Percentiles rank a stretch among this genome's conserved stretches.
Conservation (phyloP, 2,329 filamentous ascomycete species). For the Alternaria consortialis region DNA sequence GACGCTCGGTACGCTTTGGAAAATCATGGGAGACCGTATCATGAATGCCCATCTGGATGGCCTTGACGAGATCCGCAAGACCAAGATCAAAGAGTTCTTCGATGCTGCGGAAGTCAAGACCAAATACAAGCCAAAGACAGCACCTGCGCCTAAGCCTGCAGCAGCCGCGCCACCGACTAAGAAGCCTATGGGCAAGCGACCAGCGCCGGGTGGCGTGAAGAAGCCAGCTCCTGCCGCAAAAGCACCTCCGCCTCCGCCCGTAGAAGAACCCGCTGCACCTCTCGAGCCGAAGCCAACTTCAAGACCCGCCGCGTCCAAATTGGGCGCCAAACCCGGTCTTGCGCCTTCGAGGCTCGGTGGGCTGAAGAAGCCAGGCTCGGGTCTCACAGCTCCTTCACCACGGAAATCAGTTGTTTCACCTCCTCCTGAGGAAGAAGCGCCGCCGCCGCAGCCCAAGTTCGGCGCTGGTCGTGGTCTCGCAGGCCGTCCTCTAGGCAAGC, state of each 20-base stretch:
- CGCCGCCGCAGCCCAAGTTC: slow-evolving; percentile 65
- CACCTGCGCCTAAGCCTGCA: slow-evolving; percentile 65
- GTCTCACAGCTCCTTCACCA: slow-evolving; percentile 51
- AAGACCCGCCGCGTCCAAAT: slow-evolving; percentile 56
- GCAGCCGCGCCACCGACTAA: slow-evolving; percentile 57
- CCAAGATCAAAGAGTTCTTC: slow-evolving; percentile 92
- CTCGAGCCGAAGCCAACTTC: slow-evolving; percentile 68
- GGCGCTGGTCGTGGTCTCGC: slow-evolving; percentile 78
- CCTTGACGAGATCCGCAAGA: slow-evolving; percentile 93
- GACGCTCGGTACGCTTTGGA: slow-evolving; percentile 93
- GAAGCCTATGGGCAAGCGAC: slow-evolving; percentile 60
- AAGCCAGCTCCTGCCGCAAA: slow-evolving; percentile 57
- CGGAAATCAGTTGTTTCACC: slow-evolving; percentile 56
- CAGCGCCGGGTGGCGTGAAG: slow-evolving; percentile 60
- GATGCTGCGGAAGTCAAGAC: slow-evolving; percentile 84
- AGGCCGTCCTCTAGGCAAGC: slow-evolving; percentile 84
- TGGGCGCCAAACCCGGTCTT: slow-evolving; percentile 53
- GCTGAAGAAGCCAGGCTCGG: slow-evolving; percentile 53
- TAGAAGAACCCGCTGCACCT: slow-evolving; percentile 61
- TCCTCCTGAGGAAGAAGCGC: slow-evolving; percentile 55
- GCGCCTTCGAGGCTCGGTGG: slow-evolving; percentile 51
- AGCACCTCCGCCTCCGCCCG: slow-evolving; percentile 49
- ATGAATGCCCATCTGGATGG: slow-evolving; percentile 94
- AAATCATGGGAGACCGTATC: slow-evolving; percentile 94
- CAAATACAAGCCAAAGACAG: slow-evolving; percentile 89